Evolutionary conservation across 2,329 filamentous ascomycete genomes (phyloP), one percentile per base, ranked within the genome.

Genomic region (Rhynchosporium secalis): DNA sequence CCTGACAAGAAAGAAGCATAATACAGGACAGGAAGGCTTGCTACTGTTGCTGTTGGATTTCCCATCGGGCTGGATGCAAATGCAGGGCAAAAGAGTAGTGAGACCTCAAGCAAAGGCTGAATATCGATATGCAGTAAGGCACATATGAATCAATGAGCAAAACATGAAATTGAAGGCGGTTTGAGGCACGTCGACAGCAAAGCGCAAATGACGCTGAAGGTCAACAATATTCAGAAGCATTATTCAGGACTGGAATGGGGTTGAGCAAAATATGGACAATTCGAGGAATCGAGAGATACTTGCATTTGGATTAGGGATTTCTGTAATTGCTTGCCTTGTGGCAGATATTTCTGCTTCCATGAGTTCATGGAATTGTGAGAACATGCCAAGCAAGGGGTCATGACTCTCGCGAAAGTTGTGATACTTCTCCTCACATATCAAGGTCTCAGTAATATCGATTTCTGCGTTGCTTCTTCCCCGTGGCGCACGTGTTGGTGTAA

Each of bases 401-500:
- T 20, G 9, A 41, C 6, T 3, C 52, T 43, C 36, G 26, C 36
- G 29, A 41, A 57, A 15, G 4, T 28, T 56, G 33, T 20, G 29
- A 41, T 31, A 33, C 38, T 45, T 15, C 55, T 52, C 31, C 55
- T 57, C 55, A 47, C 55, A 57, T 57, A 28, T 57, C 55, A 47
- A 38, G 36, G 3, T 31, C 29, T 28, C 36, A 10, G 20, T 3
- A 8, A 9, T 7, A 46, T 40, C 33, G 28, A 45, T 40, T 13
- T 45, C 28, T 7, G 8, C 45, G 36, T 20, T 33, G 28, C n/a
- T 4, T 29, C 2, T 26, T 33, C 13, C 4, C 5, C 9, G 36
- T 56, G 40, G 15, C 26, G 12, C 10, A 20, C 29, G 13, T 9
- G 7, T 31, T 46, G 54, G 3, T n/a, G 12, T 31, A 7, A 36